Base-by-base conservation (phyloP, 768 basidiomycete genomes). In the Boletus pseudo-olivaceus region DNA sequence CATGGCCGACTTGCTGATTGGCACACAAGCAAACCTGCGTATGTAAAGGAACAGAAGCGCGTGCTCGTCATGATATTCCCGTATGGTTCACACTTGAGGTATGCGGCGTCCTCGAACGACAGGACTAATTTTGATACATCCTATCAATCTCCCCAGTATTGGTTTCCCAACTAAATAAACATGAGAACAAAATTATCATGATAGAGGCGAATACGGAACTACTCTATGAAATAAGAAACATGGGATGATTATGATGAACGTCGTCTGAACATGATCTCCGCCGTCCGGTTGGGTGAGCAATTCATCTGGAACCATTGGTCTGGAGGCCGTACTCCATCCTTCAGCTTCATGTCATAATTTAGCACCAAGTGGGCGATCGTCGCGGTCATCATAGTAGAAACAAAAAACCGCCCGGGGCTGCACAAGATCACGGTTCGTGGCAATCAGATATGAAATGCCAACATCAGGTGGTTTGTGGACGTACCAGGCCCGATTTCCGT, bases 351-450 rank as follows among this genome's bases (percentile, higher is more conserved):
- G 54, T 77, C 76, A 61, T 76, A 77, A 54, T 69, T 67, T 49
- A 73, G 49, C 12, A 77, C 64, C 54, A 78, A 56, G 53, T 75
- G 65, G 29, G 77, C 77, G 63, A 76, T 63, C 59, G 74, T 69
- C 1, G 70, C 63, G 30, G 77, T 77, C 62, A 77, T 63, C 62
- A 68, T 61, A 26, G 69, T 68, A 5, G 73, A 73, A 27, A 66
- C 74, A 53, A 78, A 77, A 59, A 75, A 76, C 10, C 77, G 69
- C 5, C 77, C 76, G 4, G 76, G 76, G 53, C 75, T 77, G 52
- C 15, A 19, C 37, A 52, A 48, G 32, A n/a, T 37, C 44, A 51
- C 4, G 23, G 39, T 49, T 41, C 7, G 23, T 29, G 41, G 23
- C 19, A 9, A 52, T 62, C 39, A 62, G 52, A 34, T 38, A 19